Percentiles rank a stretch among this genome's conserved stretches.
Evolutionary conservation across 2,329 filamentous ascomycete species (phyloP).

Genomic region (Cadophora sp.): DNA sequence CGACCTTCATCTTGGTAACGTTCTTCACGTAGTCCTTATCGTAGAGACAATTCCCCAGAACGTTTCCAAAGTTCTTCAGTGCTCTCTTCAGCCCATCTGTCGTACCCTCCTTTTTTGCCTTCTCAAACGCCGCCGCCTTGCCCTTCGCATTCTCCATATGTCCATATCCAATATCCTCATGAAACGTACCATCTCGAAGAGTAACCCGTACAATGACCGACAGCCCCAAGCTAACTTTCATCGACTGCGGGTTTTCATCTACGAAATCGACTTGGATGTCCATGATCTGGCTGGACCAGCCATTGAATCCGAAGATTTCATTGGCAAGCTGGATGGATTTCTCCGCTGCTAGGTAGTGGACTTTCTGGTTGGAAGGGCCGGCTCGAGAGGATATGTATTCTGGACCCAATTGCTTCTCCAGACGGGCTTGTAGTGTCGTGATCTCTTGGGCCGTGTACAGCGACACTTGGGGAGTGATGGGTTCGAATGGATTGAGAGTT

Average conservation of each 20-base stretch:
- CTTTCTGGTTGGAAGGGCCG: conserved; percentile 82
- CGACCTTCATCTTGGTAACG: conserved; percentile 87
- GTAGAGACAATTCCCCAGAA: conserved; percentile 98
- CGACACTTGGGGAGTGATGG: conserved; percentile 69
- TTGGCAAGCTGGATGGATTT: conserved; percentile 96
- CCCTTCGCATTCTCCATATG: conserved; percentile 96
- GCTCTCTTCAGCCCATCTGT: conserved; percentile 93
- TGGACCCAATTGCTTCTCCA: conserved; percentile 93
- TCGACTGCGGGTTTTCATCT: conserved; percentile 80
- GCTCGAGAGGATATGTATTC: conserved; percentile 92
- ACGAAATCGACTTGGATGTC: conserved; percentile 96
- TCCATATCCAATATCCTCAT: conserved; percentile 97
- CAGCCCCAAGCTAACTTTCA: conserved; percentile 83
- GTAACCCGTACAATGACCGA: conserved; percentile 92
- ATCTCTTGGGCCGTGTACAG: conserved; percentile 92
- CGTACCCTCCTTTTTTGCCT: conserved; percentile 97
- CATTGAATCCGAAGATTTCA: conserved; percentile 95
- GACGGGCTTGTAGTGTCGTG: conserved; percentile 81
- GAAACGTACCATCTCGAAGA: conserved; percentile 90
- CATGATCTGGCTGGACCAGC: conserved; percentile 96
- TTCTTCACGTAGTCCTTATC: conserved; percentile 92
- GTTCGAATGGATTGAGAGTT: conserved; percentile 82
- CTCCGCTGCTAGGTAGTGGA: conserved; percentile 94
- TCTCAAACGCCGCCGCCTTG: conserved; percentile 96
- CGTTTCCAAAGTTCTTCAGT: conserved; percentile 90